Base-by-base conservation (phyloP, 352 stramenopile genomes). In the Elongisporangium senticosum region DNA sequence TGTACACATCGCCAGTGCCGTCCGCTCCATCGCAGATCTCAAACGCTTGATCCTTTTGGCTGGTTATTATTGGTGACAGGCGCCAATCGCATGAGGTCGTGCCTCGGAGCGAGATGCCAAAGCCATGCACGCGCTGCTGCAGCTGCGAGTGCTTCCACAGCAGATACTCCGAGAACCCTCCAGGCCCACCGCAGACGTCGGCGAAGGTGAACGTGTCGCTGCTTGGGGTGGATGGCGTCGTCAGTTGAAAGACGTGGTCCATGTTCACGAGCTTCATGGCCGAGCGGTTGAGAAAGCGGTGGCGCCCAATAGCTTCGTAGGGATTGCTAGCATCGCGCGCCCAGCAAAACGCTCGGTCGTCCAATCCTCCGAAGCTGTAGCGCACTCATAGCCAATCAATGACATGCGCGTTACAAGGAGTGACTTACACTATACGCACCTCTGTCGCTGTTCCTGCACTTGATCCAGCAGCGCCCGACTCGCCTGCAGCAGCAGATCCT, bases 261-360 rank as follows among this genome's bases (percentile, higher is more conserved):
- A 94, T 59, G 24, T 87, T 82, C 52, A 77, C 84, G 49, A 94
- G 66, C 55, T 94, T 94, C 78, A 94, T 89, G 3, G 84, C 84
- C 33, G 84, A 89, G 15, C 84, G 80, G 51, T 92, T 92, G 55
- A 94, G 60, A 39, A 94, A 94, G 6, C 63, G 74, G 55, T 75
- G 64, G 53, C 71, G 73, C 2, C 84, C 84, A 17, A 94, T 49
- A 11, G 56, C 47, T 58, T 94, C 82, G 20, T 75, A 92, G 13
- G 59, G 55, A 48, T 94, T 94, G 22, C 70, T 72, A 5, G 52
- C 61, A 49, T 56, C 63, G 4, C 82, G 79, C 39, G 82, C 76
- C 8, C 48, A 56, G 2, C 57, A 52, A 59, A 91, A 91, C 33
- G 56, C 56, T 7, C 40, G 26, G 10, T 11, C 56, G 11, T 82